A percentile compares a stretch with the other conserved stretches of the same genome.
Conservation (phyloP, 768 basidiomycete genomes). For the Coprinopsis sp. region DNA sequence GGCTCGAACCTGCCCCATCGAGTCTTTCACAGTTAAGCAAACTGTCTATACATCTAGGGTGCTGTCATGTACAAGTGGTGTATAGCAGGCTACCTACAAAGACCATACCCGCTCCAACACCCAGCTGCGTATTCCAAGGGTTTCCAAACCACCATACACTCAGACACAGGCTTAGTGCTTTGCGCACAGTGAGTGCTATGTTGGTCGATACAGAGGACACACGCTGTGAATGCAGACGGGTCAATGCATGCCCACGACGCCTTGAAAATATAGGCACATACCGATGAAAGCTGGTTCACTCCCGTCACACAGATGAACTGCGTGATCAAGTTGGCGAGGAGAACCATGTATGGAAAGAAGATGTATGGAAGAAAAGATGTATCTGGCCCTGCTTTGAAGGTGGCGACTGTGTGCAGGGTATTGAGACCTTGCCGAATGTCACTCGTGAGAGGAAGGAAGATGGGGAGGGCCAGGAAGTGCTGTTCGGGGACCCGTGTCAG, state of each 20-base stretch:
- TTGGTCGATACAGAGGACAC: conserved; percentile 81
- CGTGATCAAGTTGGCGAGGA: conserved; percentile 61
- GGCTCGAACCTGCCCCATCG: too few species aligned
- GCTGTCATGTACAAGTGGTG: conserved; percentile 19
- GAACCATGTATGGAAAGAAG: conserved; percentile 47
- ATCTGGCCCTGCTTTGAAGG: too few species aligned
- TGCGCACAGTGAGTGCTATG: conserved; percentile 73
- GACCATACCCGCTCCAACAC: conserved; percentile 68
- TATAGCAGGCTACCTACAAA: conserved; percentile 65
- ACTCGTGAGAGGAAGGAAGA: conserved; percentile 58
- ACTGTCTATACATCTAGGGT: conserved; percentile 1
- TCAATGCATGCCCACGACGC: neutral
- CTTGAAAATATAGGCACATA: conserved; percentile 31
- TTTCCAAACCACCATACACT: conserved; percentile 84
- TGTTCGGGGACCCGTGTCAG: conserved; percentile 24
- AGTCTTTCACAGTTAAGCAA: too few species aligned
- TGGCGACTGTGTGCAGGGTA: conserved; percentile 33
- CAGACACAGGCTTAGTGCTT: conserved; percentile 74
- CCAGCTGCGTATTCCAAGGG: conserved; percentile 63
- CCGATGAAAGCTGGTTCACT: conserved; percentile 77
- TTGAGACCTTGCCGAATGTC: conserved; percentile 52
- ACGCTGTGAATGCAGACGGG: conserved; percentile 34
- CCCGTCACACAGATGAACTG: conserved; percentile 82
- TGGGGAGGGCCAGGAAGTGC: conserved; percentile 78
- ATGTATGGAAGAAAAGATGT: too few species aligned